These are phyloP conservation scores for Stygiomarasmius scandens DNA, from an alignment of 1,284 basidiomycete species.

Conservation along the genomic window DNA sequence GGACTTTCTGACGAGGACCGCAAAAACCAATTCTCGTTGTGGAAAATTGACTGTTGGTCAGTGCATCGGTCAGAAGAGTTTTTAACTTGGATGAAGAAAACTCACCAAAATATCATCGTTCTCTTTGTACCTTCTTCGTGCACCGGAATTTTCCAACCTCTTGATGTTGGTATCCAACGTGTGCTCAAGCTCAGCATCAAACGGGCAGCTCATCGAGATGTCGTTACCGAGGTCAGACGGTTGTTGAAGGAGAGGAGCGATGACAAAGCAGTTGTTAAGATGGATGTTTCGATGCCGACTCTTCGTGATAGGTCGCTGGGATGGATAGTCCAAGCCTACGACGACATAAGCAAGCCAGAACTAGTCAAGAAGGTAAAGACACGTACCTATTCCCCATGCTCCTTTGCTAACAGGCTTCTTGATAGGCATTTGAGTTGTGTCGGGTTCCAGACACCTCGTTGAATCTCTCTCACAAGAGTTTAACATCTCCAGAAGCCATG, in stretches of 20 bases:
- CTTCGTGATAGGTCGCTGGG: not conserved
- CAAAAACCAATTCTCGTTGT: not conserved
- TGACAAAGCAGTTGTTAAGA: not conserved
- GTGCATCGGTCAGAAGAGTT: constrained; percentile 1
- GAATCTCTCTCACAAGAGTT: not conserved
- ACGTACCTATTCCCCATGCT: not conserved
- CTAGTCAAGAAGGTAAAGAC: not conserved
- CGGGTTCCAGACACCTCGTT: too few relatives aligned
- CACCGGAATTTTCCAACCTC: constrained; percentile 4
- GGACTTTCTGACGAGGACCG: not conserved
- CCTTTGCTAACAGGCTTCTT: not conserved
- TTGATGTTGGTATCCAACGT: constrained; percentile 7
- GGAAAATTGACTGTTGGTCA: constrained; percentile 10
- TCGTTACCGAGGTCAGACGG: not conserved
- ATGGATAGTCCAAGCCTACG: not conserved
- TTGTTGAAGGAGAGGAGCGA: not conserved
- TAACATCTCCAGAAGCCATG: not conserved
- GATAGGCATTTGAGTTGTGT: constrained; percentile 2
- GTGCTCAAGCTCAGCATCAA: constrained; percentile 3
- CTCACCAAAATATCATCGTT: constrained; percentile 1
- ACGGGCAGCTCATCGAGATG: not conserved
- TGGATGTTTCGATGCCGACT: not conserved
- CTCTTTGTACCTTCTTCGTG: not conserved
- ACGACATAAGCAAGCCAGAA: constrained; percentile 3
- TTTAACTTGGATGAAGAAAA: constrained; percentile 3